phyloP scores from a whole-genome alignment of 192 early-diverging fungal genomes.

The Linnemannia zychae region DNA sequence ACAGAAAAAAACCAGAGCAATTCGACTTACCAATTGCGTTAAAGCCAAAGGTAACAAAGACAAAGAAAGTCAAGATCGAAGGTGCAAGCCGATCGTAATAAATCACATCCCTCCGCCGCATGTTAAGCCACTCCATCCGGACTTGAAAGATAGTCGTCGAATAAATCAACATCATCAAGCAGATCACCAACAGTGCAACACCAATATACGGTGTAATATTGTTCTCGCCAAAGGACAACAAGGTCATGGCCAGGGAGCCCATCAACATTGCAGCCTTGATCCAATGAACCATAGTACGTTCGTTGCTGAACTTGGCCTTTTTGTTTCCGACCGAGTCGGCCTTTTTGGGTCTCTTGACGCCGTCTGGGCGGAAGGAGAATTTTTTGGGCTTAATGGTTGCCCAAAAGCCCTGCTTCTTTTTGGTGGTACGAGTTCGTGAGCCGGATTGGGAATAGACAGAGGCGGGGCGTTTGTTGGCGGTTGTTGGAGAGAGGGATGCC shows the following conservation, averaged over 20 bases:
- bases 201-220: conserved; percentile 21
- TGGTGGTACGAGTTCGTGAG: background rate
- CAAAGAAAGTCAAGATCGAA: background rate
- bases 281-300: conserved; percentile 38
- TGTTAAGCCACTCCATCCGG: conserved; percentile 40
- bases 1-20: background rate
- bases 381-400: conserved; percentile 7
- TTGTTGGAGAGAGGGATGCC: background rate
- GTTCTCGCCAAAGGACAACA: conserved; percentile 35
- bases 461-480: background rate
- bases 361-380: conserved; percentile 16
- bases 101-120: conserved; percentile 21
- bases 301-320: conserved; percentile 33
- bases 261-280: conserved; percentile 33
- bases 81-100: conserved; percentile 30
- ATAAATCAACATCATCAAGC: conserved; percentile 27
- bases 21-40: conserved; percentile 4
- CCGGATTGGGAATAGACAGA: background rate
- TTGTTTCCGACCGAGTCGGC: conserved; percentile 28
- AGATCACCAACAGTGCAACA: conserved; percentile 11
- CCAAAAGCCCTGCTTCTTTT: conserved; percentile 15
- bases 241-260: conserved; percentile 22
- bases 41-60: background rate
- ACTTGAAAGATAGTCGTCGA: conserved; percentile 23
- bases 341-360: background rate